Conservation (phyloP, 257 asterid species). For the Ballota nigra region DNA sequence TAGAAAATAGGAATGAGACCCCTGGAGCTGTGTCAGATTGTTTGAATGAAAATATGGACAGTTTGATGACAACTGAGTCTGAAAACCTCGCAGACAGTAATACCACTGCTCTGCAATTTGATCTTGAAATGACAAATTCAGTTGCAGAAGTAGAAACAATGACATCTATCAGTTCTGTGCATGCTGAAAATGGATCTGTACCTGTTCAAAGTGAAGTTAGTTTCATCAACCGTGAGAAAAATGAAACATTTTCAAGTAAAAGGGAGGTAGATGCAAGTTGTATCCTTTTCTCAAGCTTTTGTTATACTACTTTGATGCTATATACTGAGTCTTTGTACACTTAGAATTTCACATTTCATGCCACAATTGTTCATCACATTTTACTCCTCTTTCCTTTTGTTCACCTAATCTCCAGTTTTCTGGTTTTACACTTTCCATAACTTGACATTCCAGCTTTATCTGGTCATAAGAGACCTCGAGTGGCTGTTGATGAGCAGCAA, state of each 20-base stretch:
- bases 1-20: conserved; percentile 31
- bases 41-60: conserved; percentile 40
- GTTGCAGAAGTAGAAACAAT: conserved; percentile 33
- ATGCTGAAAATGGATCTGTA: conserved; percentile 39
- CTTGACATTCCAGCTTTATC: conserved; percentile 51
- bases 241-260: conserved; percentile 29
- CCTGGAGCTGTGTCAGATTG: conserved; percentile 24
- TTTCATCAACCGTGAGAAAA: conserved; percentile 35
- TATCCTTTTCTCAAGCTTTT: conserved; percentile 41
- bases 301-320: conserved; percentile 13
- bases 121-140: conserved; percentile 39
- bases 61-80: conserved; percentile 30
- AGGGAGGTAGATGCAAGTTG: conserved; percentile 44
- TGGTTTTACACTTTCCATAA: conserved; percentile 39
- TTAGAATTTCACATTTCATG: conserved; percentile 1
- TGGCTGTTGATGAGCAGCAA: conserved; percentile 57
- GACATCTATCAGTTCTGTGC: conserved; percentile 23
- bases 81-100: conserved; percentile 32
- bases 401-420: conserved; percentile 16
- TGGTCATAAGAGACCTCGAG: conserved; percentile 82
- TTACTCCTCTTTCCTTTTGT: conserved; percentile 7
- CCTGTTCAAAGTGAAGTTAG: conserved; percentile 39
- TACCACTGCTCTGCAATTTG: conserved; percentile 23
- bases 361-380: neutral
- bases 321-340: neutral